A percentile compares a stretch with the other conserved stretches of the same genome.
These are phyloP conservation scores for Termitomyces sp. DNA, from an alignment of 768 basidiomycete genomes.

Conservation along the genomic window DNA sequence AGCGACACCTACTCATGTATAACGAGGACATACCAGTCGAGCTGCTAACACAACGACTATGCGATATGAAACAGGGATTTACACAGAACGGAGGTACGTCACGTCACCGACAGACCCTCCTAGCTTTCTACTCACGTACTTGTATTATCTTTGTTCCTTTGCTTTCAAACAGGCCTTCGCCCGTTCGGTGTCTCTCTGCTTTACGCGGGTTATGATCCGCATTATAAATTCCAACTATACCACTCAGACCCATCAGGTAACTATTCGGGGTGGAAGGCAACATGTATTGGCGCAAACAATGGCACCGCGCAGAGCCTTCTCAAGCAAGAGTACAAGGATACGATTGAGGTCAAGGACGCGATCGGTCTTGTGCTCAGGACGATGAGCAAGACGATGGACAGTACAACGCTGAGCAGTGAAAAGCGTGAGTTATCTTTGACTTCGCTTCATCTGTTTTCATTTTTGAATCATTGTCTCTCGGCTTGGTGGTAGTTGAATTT, in stretches of 20 bases:
- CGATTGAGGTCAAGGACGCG: constrained; percentile 86
- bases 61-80: constrained; percentile 98
- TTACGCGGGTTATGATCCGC: constrained; percentile 95
- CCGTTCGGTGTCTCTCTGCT: constrained; percentile 97
- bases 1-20: constrained; percentile 83
- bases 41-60: constrained; percentile 87
- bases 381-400: constrained; percentile 99
- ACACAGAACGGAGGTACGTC: constrained; percentile 89
- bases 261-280: constrained; percentile 98
- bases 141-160: not conserved
- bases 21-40: constrained; percentile 99
- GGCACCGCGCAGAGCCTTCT: constrained; percentile 92
- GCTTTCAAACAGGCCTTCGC: constrained; percentile 67
- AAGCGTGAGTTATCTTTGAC: constrained; percentile 61
- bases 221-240: constrained; percentile 96
- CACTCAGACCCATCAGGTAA: constrained; percentile 98
- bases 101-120: not conserved
- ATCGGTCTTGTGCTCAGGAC: constrained; percentile 88
- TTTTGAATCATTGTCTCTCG: not conserved
- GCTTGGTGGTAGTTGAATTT: constrained; percentile 73
- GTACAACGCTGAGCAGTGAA: constrained; percentile 93
- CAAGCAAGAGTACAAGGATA: constrained; percentile 99
- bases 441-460: not conserved
- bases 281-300: constrained; percentile 98
- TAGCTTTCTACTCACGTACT: not conserved